These are phyloP conservation scores for Ceratobasidium sp. DNA, from an alignment of 1,284 basidiomycete genomes.

Conservation along the genomic window DNA sequence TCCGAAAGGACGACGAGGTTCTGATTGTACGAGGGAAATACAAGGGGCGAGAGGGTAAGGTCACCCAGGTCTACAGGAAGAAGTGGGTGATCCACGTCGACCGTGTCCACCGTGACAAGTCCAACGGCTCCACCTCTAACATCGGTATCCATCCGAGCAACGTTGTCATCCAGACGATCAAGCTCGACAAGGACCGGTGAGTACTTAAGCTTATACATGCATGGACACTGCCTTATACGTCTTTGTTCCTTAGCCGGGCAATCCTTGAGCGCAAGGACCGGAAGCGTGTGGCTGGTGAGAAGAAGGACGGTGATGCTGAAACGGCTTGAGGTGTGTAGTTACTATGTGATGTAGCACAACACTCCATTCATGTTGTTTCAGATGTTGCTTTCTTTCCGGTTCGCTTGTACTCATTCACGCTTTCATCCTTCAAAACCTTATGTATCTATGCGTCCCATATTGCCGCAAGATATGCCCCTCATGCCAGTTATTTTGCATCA, in stretches of 20 bases:
- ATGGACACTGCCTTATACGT: neutral
- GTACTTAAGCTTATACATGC: slow-evolving; percentile 24
- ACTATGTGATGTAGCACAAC: neutral
- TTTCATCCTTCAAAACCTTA: slow-evolving; percentile 65
- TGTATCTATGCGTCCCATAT: slow-evolving; percentile 50
- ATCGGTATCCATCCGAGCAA: slow-evolving; percentile 98
- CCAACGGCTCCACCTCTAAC: slow-evolving; percentile 92
- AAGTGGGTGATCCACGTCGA: slow-evolving; percentile 99
- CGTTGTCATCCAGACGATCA: slow-evolving; percentile 92
- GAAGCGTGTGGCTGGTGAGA: slow-evolving; percentile 62
- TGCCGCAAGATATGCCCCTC: slow-evolving; percentile 31
- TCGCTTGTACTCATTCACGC: slow-evolving; percentile 49
- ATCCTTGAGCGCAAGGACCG: slow-evolving; percentile 84
- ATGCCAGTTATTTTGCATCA: slow-evolving; percentile 31
- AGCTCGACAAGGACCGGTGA: slow-evolving; percentile 87
- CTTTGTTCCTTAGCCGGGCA: slow-evolving; percentile 65
- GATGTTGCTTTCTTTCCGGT: slow-evolving; percentile 43
- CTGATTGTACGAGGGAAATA: slow-evolving; percentile 95
- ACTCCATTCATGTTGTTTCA: slow-evolving; percentile 34
- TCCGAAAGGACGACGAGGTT: slow-evolving; percentile 99
- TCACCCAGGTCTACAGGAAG: slow-evolving; percentile 98
- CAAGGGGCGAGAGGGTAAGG: slow-evolving; percentile 98
- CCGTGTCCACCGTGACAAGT: slow-evolving; percentile 97
- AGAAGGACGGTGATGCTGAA: slow-evolving; percentile 74
- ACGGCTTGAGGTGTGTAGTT: slow-evolving; percentile 66